Base-by-base conservation (phyloP, 106 monocot genomes). In the Dendrobium catenatum region DNA sequence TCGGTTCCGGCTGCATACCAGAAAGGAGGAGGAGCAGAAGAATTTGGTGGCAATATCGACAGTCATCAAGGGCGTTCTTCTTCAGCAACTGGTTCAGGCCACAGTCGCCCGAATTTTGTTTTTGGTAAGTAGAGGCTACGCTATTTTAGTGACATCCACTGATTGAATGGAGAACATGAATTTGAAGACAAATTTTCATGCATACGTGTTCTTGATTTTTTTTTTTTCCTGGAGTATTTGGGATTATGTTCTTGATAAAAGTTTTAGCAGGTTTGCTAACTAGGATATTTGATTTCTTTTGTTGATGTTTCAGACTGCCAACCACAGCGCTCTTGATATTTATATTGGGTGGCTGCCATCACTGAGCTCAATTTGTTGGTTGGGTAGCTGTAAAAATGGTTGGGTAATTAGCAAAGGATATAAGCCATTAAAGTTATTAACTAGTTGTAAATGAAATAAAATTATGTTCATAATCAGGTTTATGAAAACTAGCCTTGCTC, bases 31-130 rank as follows among this genome's bases (percentile, higher is more conserved):
- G 56, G 85, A 89, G 55, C 68, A 84, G 82, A 96, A 87, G 88
- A 96, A 96, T 78, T 18, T 87, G n/a, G 91, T 96, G 37, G 18
- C 81, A 10, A 37, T 87, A 17, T 27, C 84, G 24, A 59, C 82
- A 5, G 93, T 95, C 19, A 76, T 91, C 15, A 88, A 82, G 72
- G 95, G 95, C 1, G 95, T 95, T 8, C 85, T 95, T 20, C 33
- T 95, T 9, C 93, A 95, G 73, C 95, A 93, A 84, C 46, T 87
- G 37, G 74, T 93, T 47, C 93, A 96, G 79, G 87, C 83, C 44
- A 79, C 86, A 9, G 83, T 91, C 27, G 85, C 93, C 2, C 79
- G 84, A 19, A 46, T 91, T 17, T 85, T 96, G 24, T 93, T 96
- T 84, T n/a, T 81, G 79, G 93, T 96, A 68, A 89, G 93, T 48